Evolutionary conservation across 2,329 filamentous ascomycete species (phyloP).

Genomic region (Fusarium vanettenii): DNA sequence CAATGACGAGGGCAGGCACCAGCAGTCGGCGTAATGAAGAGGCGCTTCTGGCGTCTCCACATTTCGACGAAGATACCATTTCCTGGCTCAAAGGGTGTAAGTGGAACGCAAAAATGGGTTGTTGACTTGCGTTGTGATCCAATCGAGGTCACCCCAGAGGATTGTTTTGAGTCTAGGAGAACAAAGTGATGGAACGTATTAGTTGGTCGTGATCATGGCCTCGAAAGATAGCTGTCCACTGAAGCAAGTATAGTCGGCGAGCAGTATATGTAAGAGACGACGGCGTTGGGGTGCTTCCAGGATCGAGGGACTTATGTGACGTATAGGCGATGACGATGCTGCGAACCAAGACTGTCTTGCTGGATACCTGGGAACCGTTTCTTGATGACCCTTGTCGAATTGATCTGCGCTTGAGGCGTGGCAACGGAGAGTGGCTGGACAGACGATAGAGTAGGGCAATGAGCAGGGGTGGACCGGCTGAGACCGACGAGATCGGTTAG

Average conservation of each 20-base stretch:
- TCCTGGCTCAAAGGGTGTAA: not conserved
- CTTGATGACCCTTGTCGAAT: slow-evolving; percentile 34
- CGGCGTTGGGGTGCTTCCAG: slow-evolving; percentile 12
- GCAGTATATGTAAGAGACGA: slow-evolving; percentile 19
- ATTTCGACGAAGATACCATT: slow-evolving; percentile 29
- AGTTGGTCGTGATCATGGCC: slow-evolving; percentile 22
- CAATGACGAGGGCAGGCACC: slow-evolving; percentile 34
- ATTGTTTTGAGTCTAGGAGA: slow-evolving; percentile 6
- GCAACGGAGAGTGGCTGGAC: slow-evolving; percentile 13
- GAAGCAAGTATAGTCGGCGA: slow-evolving; percentile 10
- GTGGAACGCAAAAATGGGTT: not conserved
- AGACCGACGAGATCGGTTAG: slow-evolving; percentile 26
- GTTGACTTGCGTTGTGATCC: not conserved
- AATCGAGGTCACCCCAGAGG: not conserved
- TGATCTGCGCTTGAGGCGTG: slow-evolving; percentile 27
- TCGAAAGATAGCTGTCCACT: slow-evolving; percentile 1
- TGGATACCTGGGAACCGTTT: slow-evolving; percentile 24
- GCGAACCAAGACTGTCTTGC: slow-evolving; percentile 16
- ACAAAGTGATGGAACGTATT: slow-evolving; percentile 11
- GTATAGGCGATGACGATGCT: slow-evolving; percentile 22
- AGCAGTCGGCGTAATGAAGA: slow-evolving; percentile 38
- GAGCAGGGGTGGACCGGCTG: slow-evolving; percentile 22
- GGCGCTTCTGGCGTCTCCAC: slow-evolving; percentile 21
- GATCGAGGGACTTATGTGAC: slow-evolving; percentile 27
- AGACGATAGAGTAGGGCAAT: slow-evolving; percentile 4